Conservation (phyloP, 345 rosid species). For the Anacardium occidentale region DNA sequence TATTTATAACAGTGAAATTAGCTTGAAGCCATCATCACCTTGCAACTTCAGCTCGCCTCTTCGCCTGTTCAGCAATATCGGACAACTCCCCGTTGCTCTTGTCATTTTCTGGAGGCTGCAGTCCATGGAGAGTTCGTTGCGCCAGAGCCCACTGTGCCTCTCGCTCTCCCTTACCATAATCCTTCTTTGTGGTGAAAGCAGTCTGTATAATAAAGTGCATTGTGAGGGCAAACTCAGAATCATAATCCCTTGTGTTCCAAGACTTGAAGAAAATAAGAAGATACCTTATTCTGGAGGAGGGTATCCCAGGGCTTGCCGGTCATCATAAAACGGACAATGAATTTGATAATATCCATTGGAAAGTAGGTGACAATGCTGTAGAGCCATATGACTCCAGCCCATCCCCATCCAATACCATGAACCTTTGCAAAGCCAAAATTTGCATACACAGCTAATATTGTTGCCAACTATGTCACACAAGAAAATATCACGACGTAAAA, state of each 20-base stretch:
- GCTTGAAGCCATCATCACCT: conserved; percentile 39
- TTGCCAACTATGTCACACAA: conserved; percentile 52
- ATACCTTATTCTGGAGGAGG: conserved; percentile 78
- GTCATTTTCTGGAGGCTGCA: conserved; percentile 56
- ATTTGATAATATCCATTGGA: conserved; percentile 77
- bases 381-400: conserved; percentile 93
- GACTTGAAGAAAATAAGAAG: background rate
- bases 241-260: background rate
- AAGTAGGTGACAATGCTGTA: conserved; percentile 71
- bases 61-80: conserved; percentile 91
- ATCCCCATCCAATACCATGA: conserved; percentile 84
- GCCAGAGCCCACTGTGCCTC: conserved; percentile 93
- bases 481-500: background rate
- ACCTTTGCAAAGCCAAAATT: conserved; percentile 68
- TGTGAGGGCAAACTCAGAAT: background rate
- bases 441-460: conserved; percentile 76
- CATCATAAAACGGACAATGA: conserved; percentile 62
- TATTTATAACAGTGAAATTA: background rate
- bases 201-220: conserved; percentile 41
- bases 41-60: conserved; percentile 86
- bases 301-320: conserved; percentile 86
- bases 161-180: conserved; percentile 75
- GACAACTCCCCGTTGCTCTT: conserved; percentile 67
- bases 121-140: conserved; percentile 83
- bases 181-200: conserved; percentile 88